phyloP scores from a whole-genome alignment of 805 yeast genomes.

The Sugiyamaella valdiviana region DNA sequence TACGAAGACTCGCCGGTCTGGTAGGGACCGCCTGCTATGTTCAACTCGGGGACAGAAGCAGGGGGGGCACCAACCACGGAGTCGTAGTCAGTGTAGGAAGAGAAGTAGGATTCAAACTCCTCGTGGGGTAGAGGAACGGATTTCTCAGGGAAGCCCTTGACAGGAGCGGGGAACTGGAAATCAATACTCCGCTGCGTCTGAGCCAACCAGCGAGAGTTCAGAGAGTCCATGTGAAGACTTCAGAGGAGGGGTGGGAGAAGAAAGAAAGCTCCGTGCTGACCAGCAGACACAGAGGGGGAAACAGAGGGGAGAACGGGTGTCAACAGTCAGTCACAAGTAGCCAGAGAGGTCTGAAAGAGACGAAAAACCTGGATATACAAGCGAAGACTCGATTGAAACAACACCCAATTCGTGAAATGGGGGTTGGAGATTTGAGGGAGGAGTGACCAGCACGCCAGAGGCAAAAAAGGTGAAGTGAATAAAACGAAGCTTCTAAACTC shows the following conservation, averaged over 20 bases:
- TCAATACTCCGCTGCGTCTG: neutral
- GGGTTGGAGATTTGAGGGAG: neutral
- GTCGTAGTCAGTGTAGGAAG: conserved; percentile 40
- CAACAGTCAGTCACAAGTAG: neutral
- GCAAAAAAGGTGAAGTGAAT: neutral
- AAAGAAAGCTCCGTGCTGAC: conserved; percentile 1
- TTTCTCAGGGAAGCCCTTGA: too few species aligned
- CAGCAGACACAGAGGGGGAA: conserved; percentile 8
- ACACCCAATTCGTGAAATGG: neutral
- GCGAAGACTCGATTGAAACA: neutral
- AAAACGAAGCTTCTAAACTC: conserved; percentile 9
- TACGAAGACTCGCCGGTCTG: conserved; percentile 3
- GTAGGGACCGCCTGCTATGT: conserved; percentile 41
- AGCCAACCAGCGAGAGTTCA: conserved; percentile 10
- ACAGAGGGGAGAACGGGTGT: neutral
- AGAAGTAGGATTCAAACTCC: conserved; percentile 42
- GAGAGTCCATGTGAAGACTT: conserved; percentile 7
- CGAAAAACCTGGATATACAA: neutral
- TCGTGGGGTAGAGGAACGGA: conserved; percentile 48
- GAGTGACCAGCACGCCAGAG: neutral
- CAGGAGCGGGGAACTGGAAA: neutral
- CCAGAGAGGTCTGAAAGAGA: too few species aligned
- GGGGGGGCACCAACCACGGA: conserved; percentile 53
- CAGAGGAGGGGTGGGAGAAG: neutral
- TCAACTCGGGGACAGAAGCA: conserved; percentile 53